Evolutionary conservation across 164 flowering plant species (phyloP).

Genomic region (Berberis thunbergii): DNA sequence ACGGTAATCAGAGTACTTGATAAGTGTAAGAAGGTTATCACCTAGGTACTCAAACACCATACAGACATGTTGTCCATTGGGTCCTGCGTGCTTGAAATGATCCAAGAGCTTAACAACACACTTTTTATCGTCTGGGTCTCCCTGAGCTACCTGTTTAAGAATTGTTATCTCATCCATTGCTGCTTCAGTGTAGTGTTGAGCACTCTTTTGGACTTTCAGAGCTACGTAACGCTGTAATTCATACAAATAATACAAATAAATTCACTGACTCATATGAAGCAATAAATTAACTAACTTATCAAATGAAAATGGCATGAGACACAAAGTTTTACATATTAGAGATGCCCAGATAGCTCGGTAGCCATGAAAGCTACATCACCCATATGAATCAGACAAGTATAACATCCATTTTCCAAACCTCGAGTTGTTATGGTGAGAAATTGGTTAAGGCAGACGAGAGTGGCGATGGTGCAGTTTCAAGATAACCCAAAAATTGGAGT

Average conservation of each 20-base stretch:
- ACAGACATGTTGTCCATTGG: constrained; percentile 94
- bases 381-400: too few relatives aligned
- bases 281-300: background rate
- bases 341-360: too few relatives aligned
- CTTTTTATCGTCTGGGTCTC: constrained; percentile 70
- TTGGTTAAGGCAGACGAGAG: too few relatives aligned
- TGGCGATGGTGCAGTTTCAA: too few relatives aligned
- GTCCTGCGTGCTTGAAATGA: constrained; percentile 94
- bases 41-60: constrained; percentile 96
- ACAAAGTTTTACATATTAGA: too few relatives aligned
- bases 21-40: constrained; percentile 82
- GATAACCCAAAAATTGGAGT: too few relatives aligned
- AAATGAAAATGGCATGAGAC: background rate
- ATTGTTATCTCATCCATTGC: constrained; percentile 79
- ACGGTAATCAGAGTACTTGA: constrained; percentile 65
- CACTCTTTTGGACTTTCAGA: constrained; percentile 73
- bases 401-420: too few relatives aligned
- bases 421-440: too few relatives aligned
- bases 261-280: background rate
- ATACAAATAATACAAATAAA: constrained; percentile 2
- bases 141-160: constrained; percentile 75
- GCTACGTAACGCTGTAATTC: constrained; percentile 49
- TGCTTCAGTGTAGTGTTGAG: constrained; percentile 69
- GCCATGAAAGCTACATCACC: too few relatives aligned
- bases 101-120: constrained; percentile 89